Evolutionary conservation across 331 rosid species (phyloP).

Genomic region (Phaseolus coccineus): DNA sequence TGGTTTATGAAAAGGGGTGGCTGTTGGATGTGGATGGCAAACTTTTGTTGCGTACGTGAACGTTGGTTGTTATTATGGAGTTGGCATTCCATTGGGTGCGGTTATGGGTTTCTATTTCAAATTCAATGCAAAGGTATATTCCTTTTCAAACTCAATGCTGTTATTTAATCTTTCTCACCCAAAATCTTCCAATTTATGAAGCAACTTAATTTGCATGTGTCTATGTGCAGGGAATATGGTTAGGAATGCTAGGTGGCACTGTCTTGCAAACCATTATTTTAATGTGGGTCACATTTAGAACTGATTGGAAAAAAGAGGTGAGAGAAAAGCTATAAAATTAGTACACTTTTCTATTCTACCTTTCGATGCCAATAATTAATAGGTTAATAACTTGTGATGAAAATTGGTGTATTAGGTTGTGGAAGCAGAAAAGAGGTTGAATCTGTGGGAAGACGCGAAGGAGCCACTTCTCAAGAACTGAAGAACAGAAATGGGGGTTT

Average conservation of each 20-base stretch:
- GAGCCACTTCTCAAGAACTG: constrained; percentile 40
- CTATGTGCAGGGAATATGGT: constrained; percentile 72
- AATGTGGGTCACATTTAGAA: constrained; percentile 66
- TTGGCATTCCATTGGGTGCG: constrained; percentile 60
- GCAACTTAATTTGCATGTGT: background rate
- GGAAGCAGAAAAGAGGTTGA: constrained; percentile 54
- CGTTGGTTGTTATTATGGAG: constrained; percentile 59
- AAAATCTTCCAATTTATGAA: background rate
- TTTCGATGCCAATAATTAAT: background rate
- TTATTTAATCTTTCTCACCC: too few relatives aligned
- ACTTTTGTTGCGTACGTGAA: constrained; percentile 63
- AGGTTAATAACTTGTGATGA: background rate
- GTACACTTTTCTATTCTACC: too few relatives aligned
- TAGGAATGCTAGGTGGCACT: constrained; percentile 78
- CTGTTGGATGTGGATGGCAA: constrained; percentile 76
- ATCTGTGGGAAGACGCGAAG: constrained; percentile 48
- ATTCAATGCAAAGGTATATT: constrained; percentile 65
- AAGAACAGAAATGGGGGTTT: background rate
- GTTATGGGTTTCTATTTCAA: constrained; percentile 64
- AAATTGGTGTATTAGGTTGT: constrained; percentile 47
- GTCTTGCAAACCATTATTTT: constrained; percentile 73
- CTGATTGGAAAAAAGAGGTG: constrained; percentile 86
- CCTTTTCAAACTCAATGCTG: too few relatives aligned
- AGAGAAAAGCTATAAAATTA: background rate
- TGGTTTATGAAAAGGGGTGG: constrained; percentile 52